Evolutionary conservation across 1,284 basidiomycete species (phyloP).

Genomic region (Stygiomarasmius scandens): DNA sequence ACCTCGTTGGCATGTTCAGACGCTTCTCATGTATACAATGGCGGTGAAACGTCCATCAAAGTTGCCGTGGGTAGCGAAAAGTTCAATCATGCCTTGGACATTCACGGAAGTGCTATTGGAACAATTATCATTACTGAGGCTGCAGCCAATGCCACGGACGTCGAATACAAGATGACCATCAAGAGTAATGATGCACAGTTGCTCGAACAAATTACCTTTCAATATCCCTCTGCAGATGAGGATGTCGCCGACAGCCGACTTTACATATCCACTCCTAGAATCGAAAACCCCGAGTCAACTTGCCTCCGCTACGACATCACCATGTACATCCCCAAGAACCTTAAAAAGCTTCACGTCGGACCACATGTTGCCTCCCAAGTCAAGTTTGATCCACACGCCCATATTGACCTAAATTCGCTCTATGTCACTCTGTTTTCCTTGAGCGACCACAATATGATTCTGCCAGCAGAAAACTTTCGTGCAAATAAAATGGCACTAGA

Average conservation of each 20-base stretch:
- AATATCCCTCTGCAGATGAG: constrained; percentile 33
- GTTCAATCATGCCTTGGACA: constrained; percentile 47
- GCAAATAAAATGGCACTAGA: constrained; percentile 45
- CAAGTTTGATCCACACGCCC: constrained; percentile 48
- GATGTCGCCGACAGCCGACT: constrained; percentile 35
- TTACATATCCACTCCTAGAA: constrained; percentile 36
- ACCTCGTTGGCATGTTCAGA: constrained; percentile 51
- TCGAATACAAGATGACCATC: constrained; percentile 53
- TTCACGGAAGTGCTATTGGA: constrained; percentile 51
- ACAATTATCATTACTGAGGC: constrained; percentile 52
- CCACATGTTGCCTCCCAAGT: constrained; percentile 48
- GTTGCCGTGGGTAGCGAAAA: constrained; percentile 38
- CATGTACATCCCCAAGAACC: constrained; percentile 48
- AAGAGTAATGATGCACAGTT: constrained; percentile 43
- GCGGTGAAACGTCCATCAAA: constrained; percentile 36
- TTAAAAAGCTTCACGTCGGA: constrained; percentile 48
- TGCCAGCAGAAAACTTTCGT: constrained; percentile 43
- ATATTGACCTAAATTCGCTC: constrained; percentile 45
- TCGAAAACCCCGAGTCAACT: constrained; percentile 25
- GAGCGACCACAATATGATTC: constrained; percentile 45
- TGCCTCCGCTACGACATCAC: constrained; percentile 61
- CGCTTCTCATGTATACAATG: constrained; percentile 48
- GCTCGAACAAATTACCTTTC: constrained; percentile 39
- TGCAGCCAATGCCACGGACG: constrained; percentile 37
- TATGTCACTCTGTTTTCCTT: constrained; percentile 44